Percentiles rank a stretch among this genome's conserved stretches.
phyloP scores from a whole-genome alignment of 768 basidiomycete species.

The Pulveroboletus ravenelii region DNA sequence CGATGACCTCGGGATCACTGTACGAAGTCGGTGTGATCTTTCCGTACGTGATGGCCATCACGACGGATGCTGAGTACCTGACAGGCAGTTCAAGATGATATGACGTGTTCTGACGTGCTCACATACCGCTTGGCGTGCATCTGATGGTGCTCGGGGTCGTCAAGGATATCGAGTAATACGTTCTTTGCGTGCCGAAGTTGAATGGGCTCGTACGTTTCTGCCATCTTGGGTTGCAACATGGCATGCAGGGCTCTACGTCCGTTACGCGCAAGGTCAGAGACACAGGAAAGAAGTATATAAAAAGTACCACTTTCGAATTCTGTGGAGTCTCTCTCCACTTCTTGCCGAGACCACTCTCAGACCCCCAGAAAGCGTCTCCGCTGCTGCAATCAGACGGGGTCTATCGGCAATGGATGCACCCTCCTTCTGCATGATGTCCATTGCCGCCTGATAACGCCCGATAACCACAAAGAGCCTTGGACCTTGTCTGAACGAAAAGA shows the following conservation, averaged over 20 bases:
- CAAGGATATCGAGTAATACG: conserved; percentile 1
- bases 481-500: conserved; percentile 3
- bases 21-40: conserved; percentile 3
- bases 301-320: neutral
- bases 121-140: conserved; percentile 4
- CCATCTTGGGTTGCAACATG: conserved; percentile 1
- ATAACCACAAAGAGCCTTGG: conserved; percentile 3
- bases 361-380: conserved; percentile 4
- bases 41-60: neutral
- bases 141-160: conserved; percentile 4
- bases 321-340: neutral
- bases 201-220: conserved; percentile 2
- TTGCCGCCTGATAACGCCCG: conserved; percentile 6
- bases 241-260: neutral
- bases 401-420: conserved; percentile 5
- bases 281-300: neutral
- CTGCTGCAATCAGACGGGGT: conserved; percentile 1
- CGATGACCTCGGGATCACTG: conserved; percentile 5
- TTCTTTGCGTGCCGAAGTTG: conserved; percentile 5
- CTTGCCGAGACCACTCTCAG: conserved; percentile 3
- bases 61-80: conserved; percentile 5
- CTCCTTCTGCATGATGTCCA: conserved; percentile 12
- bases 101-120: too few species aligned
- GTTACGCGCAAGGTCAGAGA: neutral
- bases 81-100: neutral